Percentiles rank a stretch among this genome's conserved stretches.
Conservation (phyloP, 345 rosid species). For the Melaleuca alternifolia region DNA sequence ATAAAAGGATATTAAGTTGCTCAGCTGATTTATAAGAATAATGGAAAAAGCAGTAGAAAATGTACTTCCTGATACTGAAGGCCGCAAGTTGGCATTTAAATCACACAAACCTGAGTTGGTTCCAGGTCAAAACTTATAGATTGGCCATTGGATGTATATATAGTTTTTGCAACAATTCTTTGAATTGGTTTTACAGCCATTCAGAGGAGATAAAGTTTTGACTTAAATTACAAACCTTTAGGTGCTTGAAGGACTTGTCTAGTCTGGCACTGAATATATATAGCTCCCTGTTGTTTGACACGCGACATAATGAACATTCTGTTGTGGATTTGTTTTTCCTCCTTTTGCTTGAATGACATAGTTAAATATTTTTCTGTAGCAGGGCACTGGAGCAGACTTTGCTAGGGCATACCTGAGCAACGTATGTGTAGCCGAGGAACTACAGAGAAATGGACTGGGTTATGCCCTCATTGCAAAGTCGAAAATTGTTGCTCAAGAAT, state of each 20-base stretch:
- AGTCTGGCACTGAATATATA: background rate
- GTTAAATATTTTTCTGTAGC: background rate
- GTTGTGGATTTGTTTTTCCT: background rate
- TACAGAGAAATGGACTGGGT: slow-evolving; percentile 70
- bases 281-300: background rate
- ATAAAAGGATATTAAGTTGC: background rate
- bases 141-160: background rate
- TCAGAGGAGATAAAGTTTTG: background rate
- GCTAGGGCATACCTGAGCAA: slow-evolving; percentile 86
- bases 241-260: background rate
- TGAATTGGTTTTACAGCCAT: background rate
- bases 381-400: slow-evolving; percentile 57
- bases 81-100: background rate
- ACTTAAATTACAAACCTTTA: background rate
- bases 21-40: background rate
- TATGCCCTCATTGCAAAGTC: slow-evolving; percentile 44
- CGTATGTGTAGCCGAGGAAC: slow-evolving; percentile 77
- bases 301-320: background rate
- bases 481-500: slow-evolving; percentile 49
- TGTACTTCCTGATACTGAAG: background rate
- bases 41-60: background rate
- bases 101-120: background rate
- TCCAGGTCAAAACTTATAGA: background rate
- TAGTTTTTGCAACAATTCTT: background rate
- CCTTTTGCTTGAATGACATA: background rate